phyloP scores from a whole-genome alignment of 2,329 filamentous ascomycete species.

The Metarhizium robertsii region DNA sequence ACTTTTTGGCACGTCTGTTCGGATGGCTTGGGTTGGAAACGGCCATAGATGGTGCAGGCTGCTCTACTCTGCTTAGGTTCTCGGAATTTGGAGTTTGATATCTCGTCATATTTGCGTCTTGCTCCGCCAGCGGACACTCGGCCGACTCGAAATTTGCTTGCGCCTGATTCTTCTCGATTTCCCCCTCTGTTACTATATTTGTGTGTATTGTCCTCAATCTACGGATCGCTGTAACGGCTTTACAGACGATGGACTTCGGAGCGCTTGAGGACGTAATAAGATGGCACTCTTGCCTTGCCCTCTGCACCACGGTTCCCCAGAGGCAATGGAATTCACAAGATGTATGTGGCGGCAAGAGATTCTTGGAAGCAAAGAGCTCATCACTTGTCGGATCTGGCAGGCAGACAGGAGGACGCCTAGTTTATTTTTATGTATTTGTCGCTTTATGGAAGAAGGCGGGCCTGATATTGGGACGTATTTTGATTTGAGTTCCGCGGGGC shows the following conservation, averaged over 20 bases:
- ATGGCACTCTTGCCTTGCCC: constrained; percentile 1
- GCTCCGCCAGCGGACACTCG: constrained; percentile 9
- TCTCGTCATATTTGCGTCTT: constrained; percentile 25
- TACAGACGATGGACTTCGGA: neutral
- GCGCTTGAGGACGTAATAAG: neutral
- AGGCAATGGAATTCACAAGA: constrained; percentile 1
- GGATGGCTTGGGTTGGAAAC: constrained; percentile 23
- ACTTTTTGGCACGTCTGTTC: constrained; percentile 19
- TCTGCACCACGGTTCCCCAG: constrained; percentile 6
- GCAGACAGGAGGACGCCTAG: constrained; percentile 5
- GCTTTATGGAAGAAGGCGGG: constrained; percentile 18
- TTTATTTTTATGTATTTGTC: constrained; percentile 27
- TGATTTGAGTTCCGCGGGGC: constrained; percentile 14
- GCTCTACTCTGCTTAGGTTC: constrained; percentile 26
- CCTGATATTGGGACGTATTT: constrained; percentile 21
- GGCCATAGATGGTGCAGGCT: constrained; percentile 21
- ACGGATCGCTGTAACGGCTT: neutral
- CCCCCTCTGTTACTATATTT: neutral
- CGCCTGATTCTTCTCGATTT: constrained; percentile 1
- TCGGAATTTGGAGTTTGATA: constrained; percentile 34
- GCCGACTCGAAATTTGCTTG: neutral
- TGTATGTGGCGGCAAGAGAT: neutral
- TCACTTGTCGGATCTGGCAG: constrained; percentile 1
- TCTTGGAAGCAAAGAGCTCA: neutral
- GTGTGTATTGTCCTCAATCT: constrained; percentile 1